Evolutionary conservation across 2,329 filamentous ascomycete species (phyloP).

Genomic region (Emydomyces testavorans): DNA sequence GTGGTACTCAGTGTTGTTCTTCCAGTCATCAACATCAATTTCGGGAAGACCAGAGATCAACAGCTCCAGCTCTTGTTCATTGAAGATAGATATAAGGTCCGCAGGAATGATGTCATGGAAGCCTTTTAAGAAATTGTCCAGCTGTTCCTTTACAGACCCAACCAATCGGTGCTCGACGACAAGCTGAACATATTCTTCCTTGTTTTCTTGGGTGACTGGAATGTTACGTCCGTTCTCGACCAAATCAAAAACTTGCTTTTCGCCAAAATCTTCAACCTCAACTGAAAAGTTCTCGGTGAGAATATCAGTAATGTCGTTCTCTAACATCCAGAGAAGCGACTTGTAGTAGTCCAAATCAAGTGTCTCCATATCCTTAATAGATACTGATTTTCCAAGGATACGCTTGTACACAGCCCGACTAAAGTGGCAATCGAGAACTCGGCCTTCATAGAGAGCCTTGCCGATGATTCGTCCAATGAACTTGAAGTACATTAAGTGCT

Average conservation of each 20-base stretch:
- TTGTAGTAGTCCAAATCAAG: conserved; percentile 99
- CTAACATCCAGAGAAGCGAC: conserved; percentile 93
- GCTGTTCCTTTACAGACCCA: conserved; percentile 83
- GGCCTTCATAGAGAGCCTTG: conserved; percentile 92
- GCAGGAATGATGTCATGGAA: conserved; percentile 98
- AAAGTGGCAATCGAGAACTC: conserved; percentile 95
- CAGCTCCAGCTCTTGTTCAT: conserved; percentile 92
- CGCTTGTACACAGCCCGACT: conserved; percentile 97
- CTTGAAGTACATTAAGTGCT: conserved; percentile 97
- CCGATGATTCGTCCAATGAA: conserved; percentile 98
- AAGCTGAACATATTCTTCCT: conserved; percentile 89
- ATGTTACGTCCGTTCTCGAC: conserved; percentile 81
- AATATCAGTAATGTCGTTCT: conserved; percentile 96
- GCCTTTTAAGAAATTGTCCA: conserved; percentile 83
- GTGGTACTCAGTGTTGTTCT: conserved; percentile 96
- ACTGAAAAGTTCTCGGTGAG: conserved; percentile 94
- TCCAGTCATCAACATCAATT: conserved; percentile 98
- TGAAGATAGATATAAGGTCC: conserved; percentile 92
- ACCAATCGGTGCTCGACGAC: conserved; percentile 91
- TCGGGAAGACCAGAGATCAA: conserved; percentile 94
- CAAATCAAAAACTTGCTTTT: conserved; percentile 75
- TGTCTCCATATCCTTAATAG: conserved; percentile 98
- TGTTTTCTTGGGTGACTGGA: conserved; percentile 92
- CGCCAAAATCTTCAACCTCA: conserved; percentile 88
- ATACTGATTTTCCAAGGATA: conserved; percentile 87